A percentile compares a stretch with the other conserved stretches of the same genome.
Evolutionary conservation across 2,329 filamentous ascomycete species (phyloP).

Genomic region (Thelonectria rubi): DNA sequence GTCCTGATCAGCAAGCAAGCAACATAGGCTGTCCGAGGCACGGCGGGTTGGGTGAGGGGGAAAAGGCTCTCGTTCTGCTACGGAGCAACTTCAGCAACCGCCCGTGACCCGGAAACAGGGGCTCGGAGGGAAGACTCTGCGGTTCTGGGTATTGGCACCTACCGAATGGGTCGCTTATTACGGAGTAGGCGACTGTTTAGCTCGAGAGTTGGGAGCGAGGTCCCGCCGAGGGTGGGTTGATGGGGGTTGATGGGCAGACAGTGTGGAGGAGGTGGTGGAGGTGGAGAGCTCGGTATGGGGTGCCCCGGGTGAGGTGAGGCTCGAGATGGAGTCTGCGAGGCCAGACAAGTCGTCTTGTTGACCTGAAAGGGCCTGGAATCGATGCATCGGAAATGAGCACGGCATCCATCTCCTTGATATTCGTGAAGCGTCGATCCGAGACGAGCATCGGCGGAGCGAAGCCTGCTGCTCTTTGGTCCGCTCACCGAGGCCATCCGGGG

Average conservation of each 20-base stretch:
- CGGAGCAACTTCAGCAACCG: conserved; percentile 32
- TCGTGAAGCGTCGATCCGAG: background rate
- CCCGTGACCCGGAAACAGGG: conserved; percentile 41
- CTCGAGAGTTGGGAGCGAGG: conserved; percentile 40
- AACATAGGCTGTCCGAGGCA: conserved; percentile 12
- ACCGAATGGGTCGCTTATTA: conserved; percentile 42
- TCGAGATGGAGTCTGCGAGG: background rate
- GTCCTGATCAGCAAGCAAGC: conserved; percentile 5
- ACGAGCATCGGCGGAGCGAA: background rate
- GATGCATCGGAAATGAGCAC: background rate
- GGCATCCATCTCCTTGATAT: background rate
- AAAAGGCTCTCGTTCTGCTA: conserved; percentile 35
- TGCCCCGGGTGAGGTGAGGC: conserved; percentile 4
- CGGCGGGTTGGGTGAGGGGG: conserved; percentile 30
- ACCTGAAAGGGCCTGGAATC: background rate
- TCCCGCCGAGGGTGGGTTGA: conserved; percentile 44
- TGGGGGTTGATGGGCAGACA: conserved; percentile 40
- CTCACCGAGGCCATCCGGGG: conserved; percentile 5
- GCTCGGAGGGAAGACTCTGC: conserved; percentile 33
- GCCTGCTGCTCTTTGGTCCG: background rate
- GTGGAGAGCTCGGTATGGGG: conserved; percentile 31
- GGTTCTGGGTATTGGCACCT: conserved; percentile 35
- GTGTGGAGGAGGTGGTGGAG: conserved; percentile 44
- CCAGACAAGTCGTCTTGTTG: background rate
- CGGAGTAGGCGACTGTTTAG: conserved; percentile 39